Evolutionary conservation across 306 rosid species (phyloP).

Genomic region (Mucuna pruriens): DNA sequence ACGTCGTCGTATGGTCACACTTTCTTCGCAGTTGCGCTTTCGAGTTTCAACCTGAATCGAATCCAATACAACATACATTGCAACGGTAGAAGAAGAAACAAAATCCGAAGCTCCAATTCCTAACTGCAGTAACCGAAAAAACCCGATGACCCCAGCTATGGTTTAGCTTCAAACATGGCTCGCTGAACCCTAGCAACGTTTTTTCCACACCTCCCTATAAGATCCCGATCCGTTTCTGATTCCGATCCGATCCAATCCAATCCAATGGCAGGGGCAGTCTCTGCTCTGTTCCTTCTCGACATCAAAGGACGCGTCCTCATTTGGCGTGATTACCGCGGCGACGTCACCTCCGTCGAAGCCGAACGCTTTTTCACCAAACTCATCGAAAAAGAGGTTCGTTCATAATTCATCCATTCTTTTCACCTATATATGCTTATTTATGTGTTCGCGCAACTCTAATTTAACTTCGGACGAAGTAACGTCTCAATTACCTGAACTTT

Average conservation of each 20-base stretch:
- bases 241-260: conserved; percentile 42
- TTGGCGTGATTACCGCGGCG: conserved; percentile 99
- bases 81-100: neutral
- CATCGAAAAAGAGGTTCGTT: conserved; percentile 87
- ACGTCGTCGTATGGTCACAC: conserved; percentile 22
- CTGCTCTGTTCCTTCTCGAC: conserved; percentile 97
- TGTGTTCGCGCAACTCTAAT: neutral
- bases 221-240: conserved; percentile 26
- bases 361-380: conserved; percentile 98
- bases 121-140: conserved; percentile 14
- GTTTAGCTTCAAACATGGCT: conserved; percentile 33
- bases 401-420: conserved; percentile 42
- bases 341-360: conserved; percentile 89
- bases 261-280: conserved; percentile 93
- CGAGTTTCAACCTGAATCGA: conserved; percentile 22
- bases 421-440: neutral
- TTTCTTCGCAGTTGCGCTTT: neutral
- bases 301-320: conserved; percentile 99
- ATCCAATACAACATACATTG: neutral
- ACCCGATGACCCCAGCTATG: conserved; percentile 22
- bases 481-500: neutral
- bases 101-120: neutral
- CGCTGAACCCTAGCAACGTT: conserved; percentile 34
- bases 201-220: neutral
- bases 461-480: neutral